Base-by-base conservation (phyloP, 2,329 filamentous ascomycete genomes). In the Apiospora aurea region DNA sequence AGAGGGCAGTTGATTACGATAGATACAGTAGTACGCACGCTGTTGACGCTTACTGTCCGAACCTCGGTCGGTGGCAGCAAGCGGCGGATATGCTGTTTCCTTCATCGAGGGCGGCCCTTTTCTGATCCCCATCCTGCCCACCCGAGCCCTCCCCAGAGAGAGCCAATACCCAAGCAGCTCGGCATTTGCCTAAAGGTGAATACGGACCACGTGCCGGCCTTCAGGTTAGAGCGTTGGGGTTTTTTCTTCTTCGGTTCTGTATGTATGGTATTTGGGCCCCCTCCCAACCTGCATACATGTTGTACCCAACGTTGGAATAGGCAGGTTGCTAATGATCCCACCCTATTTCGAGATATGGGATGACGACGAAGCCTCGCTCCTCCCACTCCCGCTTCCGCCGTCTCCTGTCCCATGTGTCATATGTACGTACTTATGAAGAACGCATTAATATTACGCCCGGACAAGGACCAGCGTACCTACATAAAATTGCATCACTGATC, bases 171-270 rank as follows among this genome's bases (percentile, higher is more conserved):
- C 7, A 21, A 34, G 8, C 10, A 13, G 34, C 10, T n/a, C 57
- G 57, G 34, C 57, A 64, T 64, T 64, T 64, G 57, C 57, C 57
- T 64, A 64, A 64, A 64, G 34, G 57, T 64, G 57, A 64, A 64
- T 34, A 64, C 57, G 57, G 57, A 11, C 57, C 57, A 64, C 57
- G 57, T 41, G 34, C 57, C 34, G 57, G 11, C 57, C 34, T 41
- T 18, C 10, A 16, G 34, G 11, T 41, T 18, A 18, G 26, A 57
- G 11, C 34, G 34, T 41, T 41, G 34, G 57, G 8, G n/a, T n/a
- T n/a, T n/a, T n/a, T n/a, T 61, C 7, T 64, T n/a, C n/a, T 29
- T 29, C 53, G 26, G 26, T 64, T 64, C 57, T 64, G n/a, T 49
- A 6, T 44, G 43, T 21, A 5, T 10, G 16, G 43, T 21, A 5